Evolutionary conservation across 1,284 basidiomycete genomes (phyloP).

Genomic region (Pisolithus thermaeus): DNA sequence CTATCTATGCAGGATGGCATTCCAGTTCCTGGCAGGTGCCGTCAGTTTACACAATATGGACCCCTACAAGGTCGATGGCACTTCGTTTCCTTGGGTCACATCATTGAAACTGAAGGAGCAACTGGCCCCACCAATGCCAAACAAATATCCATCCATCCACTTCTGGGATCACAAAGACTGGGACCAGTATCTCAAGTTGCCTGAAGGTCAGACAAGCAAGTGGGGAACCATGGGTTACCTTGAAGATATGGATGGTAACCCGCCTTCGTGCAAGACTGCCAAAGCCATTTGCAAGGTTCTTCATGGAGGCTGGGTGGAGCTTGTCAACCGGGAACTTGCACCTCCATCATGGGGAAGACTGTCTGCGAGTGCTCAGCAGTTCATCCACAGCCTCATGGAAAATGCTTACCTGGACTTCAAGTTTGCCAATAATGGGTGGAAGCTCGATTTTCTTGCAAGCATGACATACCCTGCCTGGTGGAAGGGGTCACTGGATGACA

Average conservation of each 20-base stretch:
- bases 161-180: neutral
- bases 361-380: neutral
- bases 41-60: neutral
- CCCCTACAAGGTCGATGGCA: too few species aligned
- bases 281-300: neutral
- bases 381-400: neutral
- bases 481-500: too few species aligned
- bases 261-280: neutral
- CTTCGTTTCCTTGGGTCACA: too few species aligned
- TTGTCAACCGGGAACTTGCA: neutral
- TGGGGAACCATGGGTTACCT: neutral
- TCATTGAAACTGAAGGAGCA: neutral
- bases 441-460: too few species aligned
- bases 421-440: too few species aligned
- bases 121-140: too few species aligned
- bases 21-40: neutral
- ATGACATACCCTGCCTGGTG: too few species aligned
- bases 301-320: neutral
- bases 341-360: neutral
- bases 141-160: neutral
- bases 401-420: too few species aligned
- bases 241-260: neutral
- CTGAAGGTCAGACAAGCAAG: neutral
- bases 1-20: too few species aligned
- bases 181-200: neutral